Evolutionary conservation across 2,329 filamentous ascomycete genomes (phyloP).

Genomic region (Arthroderma sp.): DNA sequence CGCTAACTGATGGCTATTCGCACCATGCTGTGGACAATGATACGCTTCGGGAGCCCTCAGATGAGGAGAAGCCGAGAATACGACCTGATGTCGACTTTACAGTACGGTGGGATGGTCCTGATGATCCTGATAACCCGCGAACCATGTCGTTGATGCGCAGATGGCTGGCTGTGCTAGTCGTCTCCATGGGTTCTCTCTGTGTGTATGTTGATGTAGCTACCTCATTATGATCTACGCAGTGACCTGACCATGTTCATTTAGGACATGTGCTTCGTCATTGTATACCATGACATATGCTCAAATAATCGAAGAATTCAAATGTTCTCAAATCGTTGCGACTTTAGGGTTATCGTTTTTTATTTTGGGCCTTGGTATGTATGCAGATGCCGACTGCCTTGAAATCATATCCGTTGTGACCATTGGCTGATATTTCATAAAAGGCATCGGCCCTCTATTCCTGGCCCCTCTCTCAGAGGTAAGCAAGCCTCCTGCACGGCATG

Average conservation of each 20-base stretch:
- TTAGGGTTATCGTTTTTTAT: slow-evolving; percentile 39
- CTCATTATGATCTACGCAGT: slow-evolving; percentile 31
- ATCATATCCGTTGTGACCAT: not conserved
- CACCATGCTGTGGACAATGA: slow-evolving; percentile 15
- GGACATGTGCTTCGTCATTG: no score
- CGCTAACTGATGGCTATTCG: slow-evolving; percentile 9
- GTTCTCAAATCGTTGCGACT: slow-evolving; percentile 38
- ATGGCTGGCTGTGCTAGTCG: slow-evolving; percentile 30
- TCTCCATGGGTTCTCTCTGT: slow-evolving; percentile 32
- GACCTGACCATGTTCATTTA: slow-evolving; percentile 11
- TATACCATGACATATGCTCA: no score
- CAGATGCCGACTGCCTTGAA: not conserved
- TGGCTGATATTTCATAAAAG: slow-evolving; percentile 20
- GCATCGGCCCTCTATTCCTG: slow-evolving; percentile 28
- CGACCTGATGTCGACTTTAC: no score
- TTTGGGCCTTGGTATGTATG: slow-evolving; percentile 13
- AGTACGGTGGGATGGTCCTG: slow-evolving; percentile 62
- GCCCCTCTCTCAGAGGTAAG: slow-evolving; percentile 33
- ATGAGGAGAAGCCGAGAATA: slow-evolving; percentile 11
- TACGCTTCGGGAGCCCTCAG: slow-evolving; percentile 10
- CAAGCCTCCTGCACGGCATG: no score
- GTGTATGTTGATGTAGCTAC: slow-evolving; percentile 37
- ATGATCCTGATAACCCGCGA: slow-evolving; percentile 61
- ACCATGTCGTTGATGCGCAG: slow-evolving; percentile 44
- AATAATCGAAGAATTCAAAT: slow-evolving; percentile 25